Base-by-base conservation (phyloP, 148 eudicot species). In the Cornus suecica region DNA sequence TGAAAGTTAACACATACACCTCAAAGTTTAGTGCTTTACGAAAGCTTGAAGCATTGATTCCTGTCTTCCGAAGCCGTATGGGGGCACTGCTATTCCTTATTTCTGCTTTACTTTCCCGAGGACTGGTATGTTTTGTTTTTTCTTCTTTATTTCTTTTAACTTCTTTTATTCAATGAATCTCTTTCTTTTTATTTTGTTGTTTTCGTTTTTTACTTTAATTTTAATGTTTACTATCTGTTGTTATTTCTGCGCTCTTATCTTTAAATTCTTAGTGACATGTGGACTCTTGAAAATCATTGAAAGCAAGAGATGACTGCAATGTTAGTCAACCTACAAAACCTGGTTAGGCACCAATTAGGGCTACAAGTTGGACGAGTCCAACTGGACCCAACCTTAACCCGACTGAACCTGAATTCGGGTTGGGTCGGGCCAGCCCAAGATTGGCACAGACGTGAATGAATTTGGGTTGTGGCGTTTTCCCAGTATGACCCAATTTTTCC, bases 91-190 rank as follows among this genome's bases (percentile, higher is more conserved):
- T 93, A 26, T 93, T 93, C 77, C 86, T 93, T 65, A 82, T 93
- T 72, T 93, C 98, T 71, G 91, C 98, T 62, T 85, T 93, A 76
- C 95, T 93, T 66, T 93, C 98, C 83, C 90, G 97, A 72, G 98
- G 97, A 87, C 76, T 93, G 94, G 98, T 93, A 91, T 62, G 90
- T 32, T 80, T 42, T 28, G 42, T 37, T 37, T 37, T 37, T 37
- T 1, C 9, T 37, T 37, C 42, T 37, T 37, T 37, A 37, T 37
- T 37, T 37, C 42, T 37, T 37, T 37, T 37, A 6, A 6, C 0
- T 37, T 37, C 8, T 37, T 37, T 34, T 68, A 34, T 45, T 22
- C 4, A 34, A 71, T 71, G 54, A 69, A 28, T 8, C 76, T 42
- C 10, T 64, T 31, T 61, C 34, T 62, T 54, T 73, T 41, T 25